These are phyloP conservation scores for Tolypocladium album DNA, from an alignment of 2,329 filamentous ascomycete species.

Conservation along the genomic window DNA sequence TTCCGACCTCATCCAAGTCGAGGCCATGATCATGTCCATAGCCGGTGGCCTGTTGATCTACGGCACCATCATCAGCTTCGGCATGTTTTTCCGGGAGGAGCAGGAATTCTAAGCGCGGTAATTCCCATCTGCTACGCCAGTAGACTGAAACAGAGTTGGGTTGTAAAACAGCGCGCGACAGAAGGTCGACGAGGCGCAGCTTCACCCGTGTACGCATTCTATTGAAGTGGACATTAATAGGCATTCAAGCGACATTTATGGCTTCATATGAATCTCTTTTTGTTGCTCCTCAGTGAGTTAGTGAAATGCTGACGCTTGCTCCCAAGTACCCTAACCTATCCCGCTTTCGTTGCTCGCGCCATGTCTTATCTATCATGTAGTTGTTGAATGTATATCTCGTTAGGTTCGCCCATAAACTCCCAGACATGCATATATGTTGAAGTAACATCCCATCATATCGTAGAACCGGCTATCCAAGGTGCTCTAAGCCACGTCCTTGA, in stretches of 20 bases:
- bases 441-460: slow-evolving; percentile 8
- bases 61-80: slow-evolving; percentile 94
- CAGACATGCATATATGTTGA: slow-evolving; percentile 22
- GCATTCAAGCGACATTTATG: not conserved
- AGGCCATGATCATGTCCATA: slow-evolving; percentile 93
- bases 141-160: not conserved
- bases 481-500: slow-evolving; percentile 23
- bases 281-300: not conserved
- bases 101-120: slow-evolving; percentile 65
- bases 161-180: not conserved
- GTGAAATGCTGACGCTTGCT: not conserved
- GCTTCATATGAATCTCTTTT: not conserved
- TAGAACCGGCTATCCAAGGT: not conserved
- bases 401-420: slow-evolving; percentile 11
- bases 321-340: not conserved
- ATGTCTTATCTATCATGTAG: not conserved
- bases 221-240: not conserved
- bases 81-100: slow-evolving; percentile 96
- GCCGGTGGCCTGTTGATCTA: slow-evolving; percentile 90
- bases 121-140: not conserved
- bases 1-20: slow-evolving; percentile 66
- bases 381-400: not conserved
- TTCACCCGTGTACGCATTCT: not conserved
- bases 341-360: not conserved
- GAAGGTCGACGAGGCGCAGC: not conserved